phyloP scores from a whole-genome alignment of 331 rosid genomes.

The Malus hybrid region DNA sequence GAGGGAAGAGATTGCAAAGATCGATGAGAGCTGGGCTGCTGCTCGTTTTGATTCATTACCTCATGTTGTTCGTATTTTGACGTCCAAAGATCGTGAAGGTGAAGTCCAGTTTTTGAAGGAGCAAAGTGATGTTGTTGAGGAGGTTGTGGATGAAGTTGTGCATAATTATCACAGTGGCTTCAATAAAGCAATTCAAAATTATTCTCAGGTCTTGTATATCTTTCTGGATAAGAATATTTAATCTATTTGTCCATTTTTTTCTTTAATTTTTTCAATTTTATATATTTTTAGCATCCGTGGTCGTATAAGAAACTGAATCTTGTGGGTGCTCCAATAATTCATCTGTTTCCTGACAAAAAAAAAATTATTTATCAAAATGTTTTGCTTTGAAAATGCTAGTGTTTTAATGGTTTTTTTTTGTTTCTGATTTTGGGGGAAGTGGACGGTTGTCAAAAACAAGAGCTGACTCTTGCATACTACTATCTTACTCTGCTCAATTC shows the following conservation, averaged over 20 bases:
- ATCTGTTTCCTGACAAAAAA: neutral
- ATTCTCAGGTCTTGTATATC: conserved; percentile 71
- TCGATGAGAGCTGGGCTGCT: conserved; percentile 89
- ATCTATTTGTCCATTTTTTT: neutral
- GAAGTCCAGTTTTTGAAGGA: conserved; percentile 77
- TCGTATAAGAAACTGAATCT: neutral
- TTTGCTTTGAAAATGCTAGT: neutral
- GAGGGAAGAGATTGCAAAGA: conserved; percentile 65
- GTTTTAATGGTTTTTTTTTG: neutral
- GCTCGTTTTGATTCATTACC: conserved; percentile 98
- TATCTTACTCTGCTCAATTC: conserved; percentile 21
- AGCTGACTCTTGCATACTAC: neutral
- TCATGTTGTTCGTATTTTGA: conserved; percentile 94
- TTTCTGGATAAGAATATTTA: neutral
- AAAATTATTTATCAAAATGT: neutral
- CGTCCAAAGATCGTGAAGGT: conserved; percentile 91
- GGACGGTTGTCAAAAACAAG: neutral
- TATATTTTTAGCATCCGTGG: neutral
- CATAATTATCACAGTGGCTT: conserved; percentile 92
- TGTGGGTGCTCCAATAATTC: neutral
- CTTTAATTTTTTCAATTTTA: neutral
- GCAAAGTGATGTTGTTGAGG: conserved; percentile 96
- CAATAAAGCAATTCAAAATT: conserved; percentile 97
- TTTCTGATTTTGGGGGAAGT: neutral
- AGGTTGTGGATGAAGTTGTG: conserved; percentile 98